These are phyloP conservation scores for Termitomyces sp. DNA, from an alignment of 768 basidiomycete genomes.

Conservation along the genomic window DNA sequence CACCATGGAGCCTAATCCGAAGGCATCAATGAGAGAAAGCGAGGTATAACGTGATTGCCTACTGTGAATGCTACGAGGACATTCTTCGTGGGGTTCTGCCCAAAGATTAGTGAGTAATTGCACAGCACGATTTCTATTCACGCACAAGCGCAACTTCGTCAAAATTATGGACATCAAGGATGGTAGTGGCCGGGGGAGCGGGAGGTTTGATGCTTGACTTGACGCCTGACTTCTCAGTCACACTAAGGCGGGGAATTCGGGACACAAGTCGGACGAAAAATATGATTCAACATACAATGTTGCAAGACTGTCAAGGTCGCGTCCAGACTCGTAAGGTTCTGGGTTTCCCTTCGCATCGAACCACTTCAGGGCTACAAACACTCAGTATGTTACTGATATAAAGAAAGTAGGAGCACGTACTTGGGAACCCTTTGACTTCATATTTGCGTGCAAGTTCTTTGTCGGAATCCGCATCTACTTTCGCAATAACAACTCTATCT, in stretches of 20 bases:
- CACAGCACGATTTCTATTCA: neutral
- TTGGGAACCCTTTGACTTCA: constrained; percentile 83
- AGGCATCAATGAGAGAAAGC: constrained; percentile 4
- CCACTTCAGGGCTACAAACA: constrained; percentile 81
- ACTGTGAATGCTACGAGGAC: constrained; percentile 84
- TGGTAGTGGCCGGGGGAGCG: constrained; percentile 64
- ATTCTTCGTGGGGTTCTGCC: constrained; percentile 67
- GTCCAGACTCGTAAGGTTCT: constrained; percentile 70
- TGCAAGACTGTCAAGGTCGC: constrained; percentile 76
- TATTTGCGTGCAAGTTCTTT: constrained; percentile 73
- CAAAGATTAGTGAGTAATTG: neutral
- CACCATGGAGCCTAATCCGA: constrained; percentile 69
- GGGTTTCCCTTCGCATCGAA: constrained; percentile 68
- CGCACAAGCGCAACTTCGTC: constrained; percentile 68
- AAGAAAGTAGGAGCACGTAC: constrained; percentile 43
- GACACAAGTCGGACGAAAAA: neutral
- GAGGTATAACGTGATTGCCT: constrained; percentile 20
- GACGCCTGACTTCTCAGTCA: constrained; percentile 71
- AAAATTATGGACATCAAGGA: constrained; percentile 73
- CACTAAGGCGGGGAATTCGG: constrained; percentile 36
- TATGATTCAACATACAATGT: constrained; percentile 56
- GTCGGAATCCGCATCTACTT: constrained; percentile 90
- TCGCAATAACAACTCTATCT: constrained; percentile 85
- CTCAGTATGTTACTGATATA: constrained; percentile 4
- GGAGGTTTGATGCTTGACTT: constrained; percentile 89